These are phyloP conservation scores for Tylopilus plumbeoviolaceoides DNA, from an alignment of 768 basidiomycete species.

Conservation along the genomic window DNA sequence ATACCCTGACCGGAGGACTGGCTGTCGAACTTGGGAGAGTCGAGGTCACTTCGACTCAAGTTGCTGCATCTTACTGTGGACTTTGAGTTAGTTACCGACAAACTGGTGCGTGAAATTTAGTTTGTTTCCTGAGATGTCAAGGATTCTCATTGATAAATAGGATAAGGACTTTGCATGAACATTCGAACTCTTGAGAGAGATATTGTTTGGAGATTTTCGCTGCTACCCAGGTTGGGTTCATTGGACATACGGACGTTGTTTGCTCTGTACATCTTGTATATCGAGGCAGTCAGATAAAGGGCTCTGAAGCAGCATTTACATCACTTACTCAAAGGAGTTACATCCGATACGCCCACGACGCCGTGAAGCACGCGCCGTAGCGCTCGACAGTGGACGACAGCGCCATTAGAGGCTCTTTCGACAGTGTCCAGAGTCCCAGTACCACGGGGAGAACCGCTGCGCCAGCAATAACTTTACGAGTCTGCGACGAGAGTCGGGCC, in stretches of 20 bases:
- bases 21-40: conserved; percentile 48
- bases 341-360: conserved; percentile 45
- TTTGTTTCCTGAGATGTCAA: background rate
- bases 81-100: background rate
- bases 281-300: background rate
- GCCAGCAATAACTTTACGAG: conserved; percentile 30
- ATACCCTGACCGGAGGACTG: conserved; percentile 45
- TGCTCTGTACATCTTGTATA: background rate
- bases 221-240: background rate
- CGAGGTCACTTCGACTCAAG: conserved; percentile 39
- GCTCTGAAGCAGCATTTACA: background rate
- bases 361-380: conserved; percentile 38
- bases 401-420: conserved; percentile 54
- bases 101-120: background rate
- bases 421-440: conserved; percentile 50
- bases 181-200: background rate
- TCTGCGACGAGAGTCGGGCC: conserved; percentile 10
- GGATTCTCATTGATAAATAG: conserved; percentile 3
- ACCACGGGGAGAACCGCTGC: conserved; percentile 48
- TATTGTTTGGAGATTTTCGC: background rate
- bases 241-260: background rate
- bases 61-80: conserved; percentile 48
- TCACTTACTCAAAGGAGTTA: conserved; percentile 16
- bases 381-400: conserved; percentile 49
- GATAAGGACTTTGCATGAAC: background rate